These are phyloP conservation scores for Echinosphaeria canescens DNA, from an alignment of 2,329 filamentous ascomycete species.

Conservation along the genomic window DNA sequence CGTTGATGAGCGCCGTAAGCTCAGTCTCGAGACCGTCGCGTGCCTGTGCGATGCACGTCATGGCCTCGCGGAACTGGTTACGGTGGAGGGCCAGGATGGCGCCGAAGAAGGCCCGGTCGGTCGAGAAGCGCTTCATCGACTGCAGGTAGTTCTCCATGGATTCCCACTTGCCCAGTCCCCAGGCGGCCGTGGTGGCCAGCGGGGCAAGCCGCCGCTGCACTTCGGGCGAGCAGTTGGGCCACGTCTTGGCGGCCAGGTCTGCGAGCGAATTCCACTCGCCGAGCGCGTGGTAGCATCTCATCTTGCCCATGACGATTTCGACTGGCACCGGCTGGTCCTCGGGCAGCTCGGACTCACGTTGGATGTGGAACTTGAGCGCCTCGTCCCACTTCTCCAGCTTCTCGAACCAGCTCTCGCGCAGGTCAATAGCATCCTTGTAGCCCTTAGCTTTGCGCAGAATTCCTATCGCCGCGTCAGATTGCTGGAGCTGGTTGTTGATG, in stretches of 20 bases:
- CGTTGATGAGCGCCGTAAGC: conserved; percentile 85
- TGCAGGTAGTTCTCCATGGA: conserved; percentile 94
- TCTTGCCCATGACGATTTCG: conserved; percentile 97
- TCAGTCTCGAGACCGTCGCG: conserved; percentile 90
- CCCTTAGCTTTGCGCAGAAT: conserved; percentile 91
- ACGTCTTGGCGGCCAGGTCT: conserved; percentile 74
- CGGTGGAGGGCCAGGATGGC: conserved; percentile 88
- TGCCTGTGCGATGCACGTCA: conserved; percentile 76
- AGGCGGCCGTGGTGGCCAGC: conserved; percentile 84
- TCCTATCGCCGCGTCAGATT: conserved; percentile 95
- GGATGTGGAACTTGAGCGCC: conserved; percentile 76
- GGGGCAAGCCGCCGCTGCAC: conserved; percentile 82
- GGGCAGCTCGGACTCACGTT: conserved; percentile 52
- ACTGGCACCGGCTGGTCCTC: conserved; percentile 41
- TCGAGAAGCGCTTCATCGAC: conserved; percentile 84
- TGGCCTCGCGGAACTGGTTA: conserved; percentile 84
- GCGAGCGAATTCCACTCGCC: conserved; percentile 95
- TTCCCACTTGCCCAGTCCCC: conserved; percentile 94
- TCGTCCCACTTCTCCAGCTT: conserved; percentile 98
- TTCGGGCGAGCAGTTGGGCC: conserved; percentile 74
- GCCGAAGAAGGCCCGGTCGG: conserved; percentile 92
- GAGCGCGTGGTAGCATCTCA: conserved; percentile 91
- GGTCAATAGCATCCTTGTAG: conserved; percentile 79
- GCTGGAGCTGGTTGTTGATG: conserved; percentile 98
- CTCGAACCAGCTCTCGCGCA: conserved; percentile 98